Percentiles rank a stretch among this genome's conserved stretches.
These are phyloP conservation scores for Coriolopsis trogii DNA, from an alignment of 1,284 basidiomycete genomes.

Conservation along the genomic window DNA sequence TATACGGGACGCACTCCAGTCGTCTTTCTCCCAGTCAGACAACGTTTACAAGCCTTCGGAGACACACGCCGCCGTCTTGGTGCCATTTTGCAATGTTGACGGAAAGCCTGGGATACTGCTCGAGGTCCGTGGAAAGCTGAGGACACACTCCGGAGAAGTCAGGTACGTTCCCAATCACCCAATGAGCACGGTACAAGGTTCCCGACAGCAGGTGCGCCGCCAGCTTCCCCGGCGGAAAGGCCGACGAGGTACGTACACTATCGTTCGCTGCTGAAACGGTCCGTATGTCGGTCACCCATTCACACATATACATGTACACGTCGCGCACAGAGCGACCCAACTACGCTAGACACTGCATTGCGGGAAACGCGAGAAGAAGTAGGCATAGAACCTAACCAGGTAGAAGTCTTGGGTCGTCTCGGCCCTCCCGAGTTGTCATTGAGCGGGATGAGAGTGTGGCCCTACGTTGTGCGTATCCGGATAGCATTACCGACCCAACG, in stretches of 20 bases:
- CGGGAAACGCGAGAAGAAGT: constrained; percentile 78
- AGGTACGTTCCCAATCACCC: constrained; percentile 49
- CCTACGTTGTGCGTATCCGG: constrained; percentile 63
- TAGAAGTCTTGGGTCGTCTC: constrained; percentile 68
- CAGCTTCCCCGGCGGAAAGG: constrained; percentile 80
- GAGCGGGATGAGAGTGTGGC: constrained; percentile 67
- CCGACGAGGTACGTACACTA: constrained; percentile 55
- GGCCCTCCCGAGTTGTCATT: constrained; percentile 65
- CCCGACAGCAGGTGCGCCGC: neutral
- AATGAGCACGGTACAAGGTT: neutral
- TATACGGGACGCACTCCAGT: constrained; percentile 44
- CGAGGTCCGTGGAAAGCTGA: constrained; percentile 70
- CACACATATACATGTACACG: neutral
- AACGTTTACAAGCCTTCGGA: constrained; percentile 26
- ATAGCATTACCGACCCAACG: neutral
- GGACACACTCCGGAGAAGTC: constrained; percentile 80
- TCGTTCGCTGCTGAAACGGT: neutral
- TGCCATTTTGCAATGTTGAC: constrained; percentile 75
- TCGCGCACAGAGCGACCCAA: constrained; percentile 52
- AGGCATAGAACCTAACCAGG: constrained; percentile 55
- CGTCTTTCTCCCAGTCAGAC: constrained; percentile 18
- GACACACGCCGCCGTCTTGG: constrained; percentile 65
- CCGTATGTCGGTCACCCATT: neutral
- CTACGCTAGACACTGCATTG: constrained; percentile 59
- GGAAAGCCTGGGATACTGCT: constrained; percentile 67